phyloP scores from a whole-genome alignment of 2,329 filamentous ascomycete genomes.

The Curvularia verruculosa region DNA sequence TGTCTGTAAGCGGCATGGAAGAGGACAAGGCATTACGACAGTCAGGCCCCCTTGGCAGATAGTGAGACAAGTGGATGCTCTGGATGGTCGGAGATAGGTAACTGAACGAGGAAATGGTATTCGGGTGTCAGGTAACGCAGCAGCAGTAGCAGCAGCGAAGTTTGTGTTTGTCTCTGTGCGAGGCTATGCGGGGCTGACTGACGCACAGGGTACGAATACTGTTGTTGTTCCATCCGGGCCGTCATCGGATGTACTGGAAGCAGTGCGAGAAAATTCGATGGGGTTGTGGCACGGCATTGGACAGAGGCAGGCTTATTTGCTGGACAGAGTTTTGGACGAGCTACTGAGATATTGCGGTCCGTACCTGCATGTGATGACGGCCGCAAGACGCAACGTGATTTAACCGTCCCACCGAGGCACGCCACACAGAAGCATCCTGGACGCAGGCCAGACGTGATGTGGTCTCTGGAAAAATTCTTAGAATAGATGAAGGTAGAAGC shows the following conservation, averaged over 20 bases:
- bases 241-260: slow-evolving; percentile 4
- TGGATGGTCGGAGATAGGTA: slow-evolving; percentile 9
- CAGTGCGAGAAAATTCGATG: background rate
- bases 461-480: background rate
- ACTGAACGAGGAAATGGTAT: slow-evolving; percentile 16
- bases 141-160: slow-evolving; percentile 7
- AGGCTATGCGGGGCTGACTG: slow-evolving; percentile 6
- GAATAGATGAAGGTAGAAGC: background rate
- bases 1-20: slow-evolving; percentile 4
- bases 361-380: slow-evolving; percentile 25
- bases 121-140: slow-evolving; percentile 16
- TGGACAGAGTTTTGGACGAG: background rate
- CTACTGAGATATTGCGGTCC: slow-evolving; percentile 1
- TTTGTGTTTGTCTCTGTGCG: slow-evolving; percentile 16
- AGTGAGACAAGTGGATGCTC: slow-evolving; percentile 1
- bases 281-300: slow-evolving; percentile 14
- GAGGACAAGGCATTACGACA: background rate
- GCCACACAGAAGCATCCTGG: background rate
- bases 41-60: background rate
- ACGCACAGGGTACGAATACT: background rate
- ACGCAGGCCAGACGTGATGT: background rate
- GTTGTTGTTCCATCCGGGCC: slow-evolving; percentile 5
- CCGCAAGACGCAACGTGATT: slow-evolving; percentile 9
- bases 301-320: slow-evolving; percentile 5
- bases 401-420: slow-evolving; percentile 16